phyloP scores from a whole-genome alignment of 2,329 filamentous ascomycete genomes.

The Stachybotrys echinatus region DNA sequence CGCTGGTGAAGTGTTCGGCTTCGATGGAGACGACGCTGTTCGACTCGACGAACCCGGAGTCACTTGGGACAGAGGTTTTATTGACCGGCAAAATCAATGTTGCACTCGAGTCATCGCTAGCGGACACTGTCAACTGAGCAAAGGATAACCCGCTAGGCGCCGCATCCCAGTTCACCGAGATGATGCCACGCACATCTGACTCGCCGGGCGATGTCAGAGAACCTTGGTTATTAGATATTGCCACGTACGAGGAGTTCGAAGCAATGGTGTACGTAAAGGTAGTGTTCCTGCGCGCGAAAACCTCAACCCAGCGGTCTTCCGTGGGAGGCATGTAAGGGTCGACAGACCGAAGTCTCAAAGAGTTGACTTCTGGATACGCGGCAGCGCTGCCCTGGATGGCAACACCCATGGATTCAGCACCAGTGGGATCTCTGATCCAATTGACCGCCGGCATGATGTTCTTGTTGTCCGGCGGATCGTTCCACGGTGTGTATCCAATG shows the following conservation, averaged over 20 bases:
- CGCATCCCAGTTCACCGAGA: conserved; percentile 11
- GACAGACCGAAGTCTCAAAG: conserved; percentile 6
- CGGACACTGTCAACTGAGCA: neutral
- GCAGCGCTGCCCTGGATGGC: neutral
- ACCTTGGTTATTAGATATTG: conserved; percentile 45
- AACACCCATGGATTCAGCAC: neutral
- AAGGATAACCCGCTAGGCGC: conserved; percentile 2
- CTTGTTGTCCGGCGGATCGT: conserved; percentile 47
- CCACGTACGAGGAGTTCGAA: conserved; percentile 46
- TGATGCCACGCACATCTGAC: conserved; percentile 6
- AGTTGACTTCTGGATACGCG: conserved; percentile 20
- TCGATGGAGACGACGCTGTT: conserved; percentile 20
- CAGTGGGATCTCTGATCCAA: neutral
- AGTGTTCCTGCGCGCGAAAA: conserved; percentile 5
- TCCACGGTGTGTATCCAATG: conserved; percentile 40
- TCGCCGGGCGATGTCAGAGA: conserved; percentile 35
- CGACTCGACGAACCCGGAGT: conserved; percentile 21
- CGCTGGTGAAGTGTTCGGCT: conserved; percentile 15
- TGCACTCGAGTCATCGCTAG: neutral
- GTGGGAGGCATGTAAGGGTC: conserved; percentile 1
- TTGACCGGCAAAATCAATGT: conserved; percentile 3
- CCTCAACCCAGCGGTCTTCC: neutral
- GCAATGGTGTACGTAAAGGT: conserved; percentile 31
- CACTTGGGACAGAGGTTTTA: conserved; percentile 9
- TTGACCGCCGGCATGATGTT: conserved; percentile 24